Base-by-base conservation (phyloP, 2,329 filamentous ascomycete genomes). In the Ampelomyces quisqualis region DNA sequence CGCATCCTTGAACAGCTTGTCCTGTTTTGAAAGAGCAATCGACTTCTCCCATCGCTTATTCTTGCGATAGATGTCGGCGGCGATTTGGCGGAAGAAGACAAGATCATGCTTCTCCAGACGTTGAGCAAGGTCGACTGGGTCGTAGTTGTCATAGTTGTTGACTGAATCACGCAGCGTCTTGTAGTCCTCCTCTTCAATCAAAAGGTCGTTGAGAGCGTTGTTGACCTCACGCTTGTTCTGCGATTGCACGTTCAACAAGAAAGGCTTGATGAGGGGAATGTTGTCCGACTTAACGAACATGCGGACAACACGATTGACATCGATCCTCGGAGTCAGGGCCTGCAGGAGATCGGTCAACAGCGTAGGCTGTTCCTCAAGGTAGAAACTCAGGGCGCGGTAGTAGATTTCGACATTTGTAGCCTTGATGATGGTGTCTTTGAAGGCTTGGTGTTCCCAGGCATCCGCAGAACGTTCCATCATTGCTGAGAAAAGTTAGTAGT, bases 11-110 rank as follows among this genome's bases (percentile, higher is more conserved):
- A 93, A 98, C 11, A 98, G 78, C 80, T 96, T 97, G 77, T 98
- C 93, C 70, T 98, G 91, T 79, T 98, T 98, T 11, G 91, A 97
- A 32, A 98, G 77, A 22, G 89, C 82, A 70, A 98, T 98, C 3
- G 90, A 96, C 76, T 97, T 97, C 76, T 97, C 91, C 94, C 94
- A 98, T 51, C 93, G 83, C 85, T 97, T 97, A 78, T 95, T 97
- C 81, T 97, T 98, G 70, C 94, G 90, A 77, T 97, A 98, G 71
- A 98, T 98, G 73, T 80, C 95, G 54, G 94, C 90, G 4, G 93
- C 93, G 64, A 98, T 95, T 72, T 98, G 93, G 64, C 93, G 86
- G 86, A 98, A 98, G 79, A 98, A 98, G 52, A 98, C 90, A 34
- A 98, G 76, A 42, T 98, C 93, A 65, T 98, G 94, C 76, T 93